Conservation (phyloP, 1,139 yeast genomes). For the Candida tunisiensis region DNA sequence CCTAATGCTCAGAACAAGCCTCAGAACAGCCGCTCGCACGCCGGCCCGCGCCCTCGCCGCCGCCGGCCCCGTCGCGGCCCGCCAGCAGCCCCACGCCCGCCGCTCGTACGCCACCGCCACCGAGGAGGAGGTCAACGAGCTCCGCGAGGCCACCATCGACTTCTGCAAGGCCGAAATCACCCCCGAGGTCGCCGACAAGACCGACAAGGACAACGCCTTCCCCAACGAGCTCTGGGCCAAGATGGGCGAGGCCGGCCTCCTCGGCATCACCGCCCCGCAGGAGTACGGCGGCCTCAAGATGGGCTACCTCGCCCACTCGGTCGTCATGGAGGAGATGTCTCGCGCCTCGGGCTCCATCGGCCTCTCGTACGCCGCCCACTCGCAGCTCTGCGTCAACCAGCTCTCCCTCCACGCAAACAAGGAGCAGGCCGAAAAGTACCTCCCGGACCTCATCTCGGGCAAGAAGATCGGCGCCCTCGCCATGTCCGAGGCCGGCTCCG, state of each 20-base stretch:
- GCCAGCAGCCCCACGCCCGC: no score
- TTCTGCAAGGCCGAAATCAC: slow-evolving; percentile 17
- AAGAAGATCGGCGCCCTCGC: slow-evolving; percentile 17
- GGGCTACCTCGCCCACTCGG: slow-evolving; percentile 19
- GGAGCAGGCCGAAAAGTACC: slow-evolving; percentile 15
- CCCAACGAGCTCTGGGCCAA: slow-evolving; percentile 19
- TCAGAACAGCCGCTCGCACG: no score
- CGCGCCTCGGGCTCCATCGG: slow-evolving; percentile 18
- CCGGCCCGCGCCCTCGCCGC: no score
- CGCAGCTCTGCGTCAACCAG: slow-evolving; percentile 19
- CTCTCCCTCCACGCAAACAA: slow-evolving; percentile 14
- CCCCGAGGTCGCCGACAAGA: slow-evolving; percentile 13
- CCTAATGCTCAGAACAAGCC: no score
- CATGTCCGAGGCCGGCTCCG: slow-evolving; percentile 20
- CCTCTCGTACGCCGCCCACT: slow-evolving; percentile 19
- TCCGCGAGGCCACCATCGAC: slow-evolving; percentile 16
- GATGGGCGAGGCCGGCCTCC: slow-evolving; percentile 18
- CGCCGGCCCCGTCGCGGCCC: no score
- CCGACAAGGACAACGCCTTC: slow-evolving; percentile 14
- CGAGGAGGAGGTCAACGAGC: slow-evolving; percentile 17
- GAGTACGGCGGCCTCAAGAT: slow-evolving; percentile 18
- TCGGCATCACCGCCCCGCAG: slow-evolving; percentile 18
- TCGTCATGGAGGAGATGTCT: slow-evolving; percentile 19
- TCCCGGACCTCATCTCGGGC: slow-evolving; percentile 17
- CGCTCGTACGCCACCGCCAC: no score